phyloP scores from a whole-genome alignment of 1,284 basidiomycete species.

The Schizopora paradoxa region DNA sequence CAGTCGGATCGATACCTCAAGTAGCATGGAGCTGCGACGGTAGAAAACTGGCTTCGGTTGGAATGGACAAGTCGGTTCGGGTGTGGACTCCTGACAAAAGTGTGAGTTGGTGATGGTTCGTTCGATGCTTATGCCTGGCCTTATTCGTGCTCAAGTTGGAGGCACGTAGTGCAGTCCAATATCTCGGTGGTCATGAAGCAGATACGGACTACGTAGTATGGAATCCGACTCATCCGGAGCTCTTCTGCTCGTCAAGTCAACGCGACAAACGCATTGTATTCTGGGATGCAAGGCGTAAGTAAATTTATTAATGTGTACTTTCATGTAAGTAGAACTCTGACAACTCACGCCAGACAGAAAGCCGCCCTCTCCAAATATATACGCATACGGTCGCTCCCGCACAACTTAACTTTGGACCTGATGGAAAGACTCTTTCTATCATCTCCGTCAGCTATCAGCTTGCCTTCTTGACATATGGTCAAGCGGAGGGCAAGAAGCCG shows the following conservation, averaged over 20 bases:
- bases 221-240: constrained; percentile 76
- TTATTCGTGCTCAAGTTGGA: constrained; percentile 48
- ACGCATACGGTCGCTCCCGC: constrained; percentile 51
- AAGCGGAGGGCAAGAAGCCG: constrained; percentile 54
- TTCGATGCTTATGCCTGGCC: background rate
- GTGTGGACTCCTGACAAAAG: constrained; percentile 72
- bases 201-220: constrained; percentile 73
- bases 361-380: constrained; percentile 54
- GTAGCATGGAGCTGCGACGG: constrained; percentile 80
- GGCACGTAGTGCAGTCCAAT: constrained; percentile 52
- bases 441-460: constrained; percentile 52
- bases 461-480: constrained; percentile 51
- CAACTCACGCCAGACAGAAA: constrained; percentile 44
- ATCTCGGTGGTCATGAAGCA: constrained; percentile 63
- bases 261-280: constrained; percentile 69
- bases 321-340: constrained; percentile 1
- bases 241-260: constrained; percentile 72
- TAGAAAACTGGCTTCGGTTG: constrained; percentile 68
- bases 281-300: constrained; percentile 78
- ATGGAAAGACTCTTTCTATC: constrained; percentile 61
- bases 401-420: constrained; percentile 64
- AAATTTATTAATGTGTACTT: background rate
- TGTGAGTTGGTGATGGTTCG: constrained; percentile 37
- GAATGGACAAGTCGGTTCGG: constrained; percentile 70
- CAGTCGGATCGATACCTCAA: constrained; percentile 60